A percentile compares a stretch with the other conserved stretches of the same genome.
phyloP scores from a whole-genome alignment of 2,329 filamentous ascomycete genomes.

The Shiraia bambusicola region DNA sequence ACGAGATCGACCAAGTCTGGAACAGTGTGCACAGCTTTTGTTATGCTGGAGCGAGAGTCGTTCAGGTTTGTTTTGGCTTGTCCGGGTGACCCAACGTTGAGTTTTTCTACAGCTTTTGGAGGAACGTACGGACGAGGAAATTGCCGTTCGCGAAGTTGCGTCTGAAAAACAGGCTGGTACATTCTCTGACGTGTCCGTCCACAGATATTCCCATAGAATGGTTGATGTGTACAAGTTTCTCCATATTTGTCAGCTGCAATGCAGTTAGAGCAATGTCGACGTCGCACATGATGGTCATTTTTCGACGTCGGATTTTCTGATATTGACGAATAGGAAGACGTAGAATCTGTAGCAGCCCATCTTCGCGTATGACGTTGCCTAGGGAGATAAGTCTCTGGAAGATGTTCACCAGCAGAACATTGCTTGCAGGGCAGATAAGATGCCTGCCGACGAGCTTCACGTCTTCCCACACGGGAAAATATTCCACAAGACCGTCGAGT shows the following conservation, averaged over 20 bases:
- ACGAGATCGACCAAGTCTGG: conserved; percentile 41
- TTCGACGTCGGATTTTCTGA: conserved; percentile 3
- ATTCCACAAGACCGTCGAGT: conserved; percentile 34
- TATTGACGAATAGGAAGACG: conserved; percentile 10
- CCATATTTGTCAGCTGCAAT: conserved; percentile 24
- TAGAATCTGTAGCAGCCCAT: conserved; percentile 17
- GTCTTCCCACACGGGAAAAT: conserved; percentile 20
- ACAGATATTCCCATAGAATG: background rate
- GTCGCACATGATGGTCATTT: conserved; percentile 2
- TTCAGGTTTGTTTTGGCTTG: conserved; percentile 36
- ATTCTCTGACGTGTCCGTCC: conserved; percentile 1
- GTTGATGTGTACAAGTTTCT: conserved; percentile 9
- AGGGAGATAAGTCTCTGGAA: background rate
- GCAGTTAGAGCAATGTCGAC: conserved; percentile 16
- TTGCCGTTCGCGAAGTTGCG: conserved; percentile 14
- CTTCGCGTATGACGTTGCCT: conserved; percentile 8
- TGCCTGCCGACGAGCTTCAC: conserved; percentile 19
- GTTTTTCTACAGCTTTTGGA: conserved; percentile 26
- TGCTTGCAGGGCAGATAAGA: conserved; percentile 18
- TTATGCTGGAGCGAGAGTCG: conserved; percentile 23
- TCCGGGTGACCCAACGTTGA: conserved; percentile 28
- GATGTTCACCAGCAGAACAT: conserved; percentile 19
- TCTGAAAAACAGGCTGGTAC: conserved; percentile 4
- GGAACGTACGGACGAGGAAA: conserved; percentile 12
- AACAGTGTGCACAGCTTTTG: conserved; percentile 30